phyloP scores from a whole-genome alignment of 495 filamentous ascomycete species.

The Paragyromitra xinjiangensis region DNA sequence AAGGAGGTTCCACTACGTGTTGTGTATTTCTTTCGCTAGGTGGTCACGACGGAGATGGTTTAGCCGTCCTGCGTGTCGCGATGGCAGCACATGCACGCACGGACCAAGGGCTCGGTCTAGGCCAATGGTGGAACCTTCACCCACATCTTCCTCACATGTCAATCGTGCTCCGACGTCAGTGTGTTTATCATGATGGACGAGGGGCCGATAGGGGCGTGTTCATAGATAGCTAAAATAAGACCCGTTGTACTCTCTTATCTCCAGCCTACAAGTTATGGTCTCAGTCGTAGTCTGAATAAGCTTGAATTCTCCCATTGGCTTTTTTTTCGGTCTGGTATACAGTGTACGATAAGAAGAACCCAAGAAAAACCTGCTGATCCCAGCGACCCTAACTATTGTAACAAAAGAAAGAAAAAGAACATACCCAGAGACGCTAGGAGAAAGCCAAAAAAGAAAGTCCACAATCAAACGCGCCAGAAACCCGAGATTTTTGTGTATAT shows the following conservation, averaged over 20 bases:
- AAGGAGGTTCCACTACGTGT: neutral
- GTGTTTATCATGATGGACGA: neutral
- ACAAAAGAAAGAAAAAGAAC: conserved; percentile 19
- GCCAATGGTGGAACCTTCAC: conserved; percentile 1
- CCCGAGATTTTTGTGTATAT: conserved; percentile 20
- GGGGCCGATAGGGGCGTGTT: conserved; percentile 16
- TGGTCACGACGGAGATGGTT: conserved; percentile 18
- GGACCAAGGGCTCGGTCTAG: conserved; percentile 15
- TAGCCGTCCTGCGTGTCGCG: conserved; percentile 10
- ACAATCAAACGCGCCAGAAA: conserved; percentile 16
- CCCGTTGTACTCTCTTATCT: neutral
- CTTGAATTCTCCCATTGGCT: neutral
- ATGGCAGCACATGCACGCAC: conserved; percentile 27
- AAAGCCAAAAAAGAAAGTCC: conserved; percentile 10
- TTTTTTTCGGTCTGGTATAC: conserved; percentile 6
- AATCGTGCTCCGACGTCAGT: conserved; percentile 2
- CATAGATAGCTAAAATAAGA: neutral
- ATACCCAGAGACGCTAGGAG: conserved; percentile 22
- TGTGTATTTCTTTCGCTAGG: neutral
- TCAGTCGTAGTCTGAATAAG: neutral
- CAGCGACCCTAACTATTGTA: neutral
- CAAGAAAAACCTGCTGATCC: neutral
- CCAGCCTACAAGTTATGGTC: neutral
- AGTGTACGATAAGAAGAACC: conserved; percentile 5
- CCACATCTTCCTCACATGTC: neutral